Conservation (phyloP, 345 rosid species). For the Psidium friedrichsthalianum region DNA sequence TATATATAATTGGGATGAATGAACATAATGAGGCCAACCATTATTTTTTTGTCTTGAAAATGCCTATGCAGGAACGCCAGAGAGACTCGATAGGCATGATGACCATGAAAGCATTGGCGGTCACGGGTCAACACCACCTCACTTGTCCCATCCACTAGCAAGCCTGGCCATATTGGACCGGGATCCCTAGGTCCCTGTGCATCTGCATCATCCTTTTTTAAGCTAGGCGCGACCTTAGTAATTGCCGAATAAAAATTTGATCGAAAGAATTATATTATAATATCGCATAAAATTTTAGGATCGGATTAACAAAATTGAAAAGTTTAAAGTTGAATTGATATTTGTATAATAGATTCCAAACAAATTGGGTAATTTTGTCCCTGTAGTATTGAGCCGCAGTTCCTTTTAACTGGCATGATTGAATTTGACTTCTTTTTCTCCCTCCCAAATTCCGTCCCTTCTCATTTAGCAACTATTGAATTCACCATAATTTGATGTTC, state of each 20-base stretch:
- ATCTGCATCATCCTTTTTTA: neutral
- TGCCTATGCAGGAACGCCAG: neutral
- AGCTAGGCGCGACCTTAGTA: rapidly evolving
- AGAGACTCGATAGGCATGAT: neutral
- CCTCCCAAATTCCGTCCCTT: neutral
- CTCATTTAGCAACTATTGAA: neutral
- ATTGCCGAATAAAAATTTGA: neutral
- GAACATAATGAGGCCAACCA: neutral
- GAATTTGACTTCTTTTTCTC: neutral
- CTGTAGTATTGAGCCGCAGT: neutral
- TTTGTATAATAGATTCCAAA: neutral
- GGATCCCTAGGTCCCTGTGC: neutral
- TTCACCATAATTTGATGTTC: neutral
- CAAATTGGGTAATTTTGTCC: neutral
- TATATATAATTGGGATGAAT: neutral
- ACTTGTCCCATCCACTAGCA: neutral
- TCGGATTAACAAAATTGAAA: rapidly evolving
- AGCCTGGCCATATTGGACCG: neutral
- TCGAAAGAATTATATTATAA: neutral
- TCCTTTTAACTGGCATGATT: neutral
- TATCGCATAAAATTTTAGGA: rapidly evolving
- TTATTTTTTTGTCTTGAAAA: neutral
- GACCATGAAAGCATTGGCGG: neutral
- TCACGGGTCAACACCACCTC: neutral
- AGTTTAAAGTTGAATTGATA: neutral